Evolutionary conservation across 2,329 filamentous ascomycete species (phyloP), one percentile per base, ranked within the genome.

Genomic region (Colletotrichum siamense): DNA sequence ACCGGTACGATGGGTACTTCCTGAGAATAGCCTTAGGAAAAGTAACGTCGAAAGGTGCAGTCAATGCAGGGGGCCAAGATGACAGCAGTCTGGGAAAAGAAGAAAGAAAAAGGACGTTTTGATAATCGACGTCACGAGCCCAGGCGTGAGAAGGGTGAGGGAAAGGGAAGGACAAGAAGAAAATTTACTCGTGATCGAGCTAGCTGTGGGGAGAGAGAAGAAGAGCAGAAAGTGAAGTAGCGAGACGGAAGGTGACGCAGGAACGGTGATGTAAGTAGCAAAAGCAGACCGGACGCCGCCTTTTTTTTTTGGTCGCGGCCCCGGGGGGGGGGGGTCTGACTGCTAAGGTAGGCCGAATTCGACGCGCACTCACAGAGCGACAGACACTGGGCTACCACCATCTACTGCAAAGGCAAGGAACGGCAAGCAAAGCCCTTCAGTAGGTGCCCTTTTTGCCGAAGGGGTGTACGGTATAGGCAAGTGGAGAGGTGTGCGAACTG

Each of bases 41-140:
- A 67, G 62, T 26, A 63, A 30, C 18, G 55, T 62, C 28, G 30
- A 67, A 72, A 32, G 30, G n/a, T 73, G 73, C 69, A 75, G 62
- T 75, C 73, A 73, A 75, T 75, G 73, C 73, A 67, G 32, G 26
- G 18, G 55, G 52, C 66, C 30, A 66, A 72, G 24, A 39, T 34
- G 69, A 44, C n/a, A 55, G 66, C 52, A 24, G 22, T 6, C 9
- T 24, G 26, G 67, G 18, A 30, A 26, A 30, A 26, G n/a, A 30
- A 67, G 18, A 24, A 49, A 67, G 32, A 52, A 72, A 52, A 39
- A 8, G 18, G 24, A 26, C 24, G 62, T 72, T 30, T 18, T 65
- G 55, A 24, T 12, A 16, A 36, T 30, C 49, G 36, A 72, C 36
- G 69, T 67, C 62, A 63, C 49, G 26, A 66, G 36, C 66, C 57